Evolutionary conservation across 2,329 filamentous ascomycete genomes (phyloP).

Genomic region (Phaeosphaeriaceae sp.): DNA sequence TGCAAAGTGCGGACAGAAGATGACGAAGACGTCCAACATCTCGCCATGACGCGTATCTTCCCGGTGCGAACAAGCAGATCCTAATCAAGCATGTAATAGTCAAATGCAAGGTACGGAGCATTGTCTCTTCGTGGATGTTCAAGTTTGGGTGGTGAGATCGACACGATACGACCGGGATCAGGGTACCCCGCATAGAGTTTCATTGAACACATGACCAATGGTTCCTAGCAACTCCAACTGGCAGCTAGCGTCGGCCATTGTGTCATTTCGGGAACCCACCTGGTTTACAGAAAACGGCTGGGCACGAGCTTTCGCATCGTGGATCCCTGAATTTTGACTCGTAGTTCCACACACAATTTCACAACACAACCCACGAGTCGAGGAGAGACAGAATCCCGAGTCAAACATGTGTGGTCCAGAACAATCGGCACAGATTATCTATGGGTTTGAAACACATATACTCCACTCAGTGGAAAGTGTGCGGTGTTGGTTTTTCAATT

Average conservation of each 20-base stretch:
- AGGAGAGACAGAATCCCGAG: neutral
- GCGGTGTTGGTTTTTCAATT: neutral
- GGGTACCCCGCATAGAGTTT: conserved; percentile 5
- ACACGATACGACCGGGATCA: neutral
- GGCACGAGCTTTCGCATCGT: neutral
- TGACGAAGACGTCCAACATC: neutral
- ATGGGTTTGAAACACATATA: neutral
- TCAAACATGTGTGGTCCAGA: neutral
- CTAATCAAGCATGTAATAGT: neutral
- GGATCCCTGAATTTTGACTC: neutral
- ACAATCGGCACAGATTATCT: conserved; percentile 13
- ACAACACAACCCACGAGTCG: neutral
- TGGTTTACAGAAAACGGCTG: neutral
- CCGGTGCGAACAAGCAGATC: neutral
- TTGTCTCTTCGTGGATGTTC: neutral
- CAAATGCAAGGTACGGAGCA: conserved; percentile 3
- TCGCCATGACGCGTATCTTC: neutral
- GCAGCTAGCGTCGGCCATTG: conserved; percentile 17
- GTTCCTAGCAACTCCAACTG: conserved; percentile 8
- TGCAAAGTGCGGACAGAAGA: neutral
- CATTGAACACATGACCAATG: neutral
- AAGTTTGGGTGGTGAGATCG: neutral
- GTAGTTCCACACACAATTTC: neutral
- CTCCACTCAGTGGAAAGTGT: neutral
- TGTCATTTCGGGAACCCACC: conserved; percentile 16